Conservation (phyloP, 2,329 filamentous ascomycete genomes). For the Hymenoscyphus infarciens region DNA sequence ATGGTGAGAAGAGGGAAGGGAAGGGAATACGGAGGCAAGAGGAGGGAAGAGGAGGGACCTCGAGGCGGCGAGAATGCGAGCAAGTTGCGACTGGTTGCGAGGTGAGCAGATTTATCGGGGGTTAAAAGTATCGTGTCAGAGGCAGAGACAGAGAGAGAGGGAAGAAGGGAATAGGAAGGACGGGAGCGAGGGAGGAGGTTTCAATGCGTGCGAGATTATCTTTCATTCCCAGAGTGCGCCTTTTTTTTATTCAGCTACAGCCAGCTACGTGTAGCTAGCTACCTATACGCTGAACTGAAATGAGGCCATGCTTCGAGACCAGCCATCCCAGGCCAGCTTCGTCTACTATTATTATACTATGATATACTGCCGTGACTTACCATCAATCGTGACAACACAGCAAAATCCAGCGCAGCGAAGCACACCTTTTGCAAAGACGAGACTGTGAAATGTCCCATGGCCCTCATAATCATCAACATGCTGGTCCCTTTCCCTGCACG, state of each 20-base stretch:
- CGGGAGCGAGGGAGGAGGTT: too few species aligned
- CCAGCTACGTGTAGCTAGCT: neutral
- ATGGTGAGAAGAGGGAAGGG: neutral
- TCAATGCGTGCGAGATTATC: conserved; percentile 3
- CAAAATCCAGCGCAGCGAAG: neutral
- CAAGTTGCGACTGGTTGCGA: too few species aligned
- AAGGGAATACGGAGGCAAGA: neutral
- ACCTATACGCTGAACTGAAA: too few species aligned
- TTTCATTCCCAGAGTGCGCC: neutral
- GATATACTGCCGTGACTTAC: too few species aligned
- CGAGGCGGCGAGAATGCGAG: too few species aligned
- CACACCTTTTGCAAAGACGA: neutral
- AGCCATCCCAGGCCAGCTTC: neutral
- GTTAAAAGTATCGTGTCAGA: neutral
- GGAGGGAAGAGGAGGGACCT: neutral
- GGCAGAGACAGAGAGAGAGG: too few species aligned
- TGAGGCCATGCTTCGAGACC: neutral
- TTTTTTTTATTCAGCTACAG: neutral
- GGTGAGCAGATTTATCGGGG: neutral
- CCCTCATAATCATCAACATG: neutral
- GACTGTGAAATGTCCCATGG: neutral
- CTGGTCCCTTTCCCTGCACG: neutral
- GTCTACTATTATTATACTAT: too few species aligned
- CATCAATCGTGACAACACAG: neutral
- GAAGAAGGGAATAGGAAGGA: too few species aligned